phyloP scores from a whole-genome alignment of 2,329 filamentous ascomycete species.

The Aureobasidium vineae region DNA sequence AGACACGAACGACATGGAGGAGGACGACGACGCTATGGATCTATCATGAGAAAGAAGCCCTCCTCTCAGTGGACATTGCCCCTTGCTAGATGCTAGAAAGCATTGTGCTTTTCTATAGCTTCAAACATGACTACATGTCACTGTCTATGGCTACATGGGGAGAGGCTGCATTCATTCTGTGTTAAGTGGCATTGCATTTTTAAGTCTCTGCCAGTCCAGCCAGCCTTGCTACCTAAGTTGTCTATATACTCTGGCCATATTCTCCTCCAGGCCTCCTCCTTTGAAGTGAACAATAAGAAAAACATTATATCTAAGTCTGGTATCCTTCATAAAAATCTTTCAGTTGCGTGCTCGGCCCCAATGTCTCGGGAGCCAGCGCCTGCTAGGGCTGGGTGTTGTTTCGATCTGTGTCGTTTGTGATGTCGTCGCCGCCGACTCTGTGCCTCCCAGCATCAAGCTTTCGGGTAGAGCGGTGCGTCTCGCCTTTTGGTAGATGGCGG shows the following conservation, averaged over 20 bases:
- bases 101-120: too few relatives aligned
- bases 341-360: slow-evolving; percentile 13
- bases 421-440: slow-evolving; percentile 1
- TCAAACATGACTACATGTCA: too few relatives aligned
- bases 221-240: slow-evolving; percentile 19
- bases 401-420: neutral
- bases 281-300: neutral
- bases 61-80: too few relatives aligned
- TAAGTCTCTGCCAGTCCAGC: slow-evolving; percentile 14
- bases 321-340: slow-evolving; percentile 17
- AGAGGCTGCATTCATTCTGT: neutral
- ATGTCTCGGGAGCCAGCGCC: slow-evolving; percentile 22
- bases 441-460: slow-evolving; percentile 13
- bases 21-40: slow-evolving; percentile 66
- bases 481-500: slow-evolving; percentile 13
- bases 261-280: slow-evolving; percentile 5
- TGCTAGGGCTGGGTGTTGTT: slow-evolving; percentile 20
- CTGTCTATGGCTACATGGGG: too few relatives aligned
- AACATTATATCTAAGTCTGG: slow-evolving; percentile 21
- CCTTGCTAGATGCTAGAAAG: too few relatives aligned
- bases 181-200: slow-evolving; percentile 12
- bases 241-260: slow-evolving; percentile 19
- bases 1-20: slow-evolving; percentile 34
- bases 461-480: slow-evolving; percentile 18
- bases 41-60: slow-evolving; percentile 36